Evolutionary conservation across 2,329 filamentous ascomycete genomes (phyloP).

Genomic region (Zymoseptoria tritici): DNA sequence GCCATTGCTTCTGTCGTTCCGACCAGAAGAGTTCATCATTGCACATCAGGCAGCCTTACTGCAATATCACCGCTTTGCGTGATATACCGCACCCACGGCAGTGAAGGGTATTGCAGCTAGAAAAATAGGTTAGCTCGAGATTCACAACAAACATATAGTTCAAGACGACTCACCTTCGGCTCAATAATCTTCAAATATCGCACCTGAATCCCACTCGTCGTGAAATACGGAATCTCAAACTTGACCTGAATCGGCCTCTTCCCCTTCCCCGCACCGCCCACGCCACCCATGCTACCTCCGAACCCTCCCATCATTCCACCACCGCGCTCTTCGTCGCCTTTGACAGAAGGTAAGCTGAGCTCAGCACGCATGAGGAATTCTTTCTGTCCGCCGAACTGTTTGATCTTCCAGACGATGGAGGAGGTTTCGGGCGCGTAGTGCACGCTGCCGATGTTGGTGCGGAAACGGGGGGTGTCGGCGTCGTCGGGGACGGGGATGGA

Average conservation of each 20-base stretch:
- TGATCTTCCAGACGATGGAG: conserved; percentile 99
- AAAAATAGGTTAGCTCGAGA: conserved; percentile 9
- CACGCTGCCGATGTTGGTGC: conserved; percentile 93
- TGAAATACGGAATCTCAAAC: conserved; percentile 99
- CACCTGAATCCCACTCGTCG: conserved; percentile 97
- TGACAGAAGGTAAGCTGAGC: conserved; percentile 84
- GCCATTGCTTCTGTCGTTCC: not conserved
- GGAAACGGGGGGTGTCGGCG: conserved; percentile 89
- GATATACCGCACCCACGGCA: conserved; percentile 98
- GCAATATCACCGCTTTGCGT: conserved; percentile 97
- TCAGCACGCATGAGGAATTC: conserved; percentile 98
- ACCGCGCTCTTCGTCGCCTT: conserved; percentile 80
- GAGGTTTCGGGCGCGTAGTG: conserved; percentile 97
- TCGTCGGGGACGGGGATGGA: conserved; percentile 95
- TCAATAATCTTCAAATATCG: conserved; percentile 98
- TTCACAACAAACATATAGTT: too few relatives aligned
- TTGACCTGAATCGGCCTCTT: conserved; percentile 98
- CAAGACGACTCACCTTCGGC: conserved; percentile 94
- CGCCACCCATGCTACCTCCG: conserved; percentile 91
- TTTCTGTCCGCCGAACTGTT: conserved; percentile 97
- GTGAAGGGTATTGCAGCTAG: conserved; percentile 91
- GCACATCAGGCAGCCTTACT: conserved; percentile 81
- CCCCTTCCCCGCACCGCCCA: conserved; percentile 77
- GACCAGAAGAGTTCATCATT: conserved; percentile 1
- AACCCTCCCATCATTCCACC: conserved; percentile 98